phyloP scores from a whole-genome alignment of 106 monocot genomes.

The Allium cepa region DNA sequence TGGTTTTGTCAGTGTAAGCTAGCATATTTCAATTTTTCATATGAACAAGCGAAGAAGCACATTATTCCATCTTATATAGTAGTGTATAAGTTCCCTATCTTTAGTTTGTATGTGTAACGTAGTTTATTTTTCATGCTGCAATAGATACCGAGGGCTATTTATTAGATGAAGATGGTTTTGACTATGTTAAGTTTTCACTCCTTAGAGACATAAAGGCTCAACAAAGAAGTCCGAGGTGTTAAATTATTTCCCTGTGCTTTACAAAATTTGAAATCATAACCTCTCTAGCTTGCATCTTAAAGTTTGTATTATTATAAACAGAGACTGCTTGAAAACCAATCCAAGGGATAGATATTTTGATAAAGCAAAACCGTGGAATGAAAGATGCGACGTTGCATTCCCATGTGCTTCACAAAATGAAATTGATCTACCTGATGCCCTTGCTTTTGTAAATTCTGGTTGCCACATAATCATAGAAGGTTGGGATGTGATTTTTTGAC shows the following conservation, averaged over 20 bases:
- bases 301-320: slow-evolving; percentile 17
- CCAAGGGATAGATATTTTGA: slow-evolving; percentile 79
- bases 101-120: too few species aligned
- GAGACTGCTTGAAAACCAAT: slow-evolving; percentile 91
- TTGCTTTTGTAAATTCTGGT: slow-evolving; percentile 74
- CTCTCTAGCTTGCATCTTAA: not conserved
- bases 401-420: slow-evolving; percentile 97
- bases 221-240: slow-evolving; percentile 84
- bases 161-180: slow-evolving; percentile 94
- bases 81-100: too few species aligned
- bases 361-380: slow-evolving; percentile 90
- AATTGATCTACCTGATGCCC: slow-evolving; percentile 84
- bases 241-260: slow-evolving; percentile 6
- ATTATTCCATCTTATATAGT: too few species aligned
- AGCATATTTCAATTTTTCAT: too few species aligned
- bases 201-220: slow-evolving; percentile 91
- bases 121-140: slow-evolving; percentile 8
- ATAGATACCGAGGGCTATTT: slow-evolving; percentile 95
- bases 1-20: too few species aligned
- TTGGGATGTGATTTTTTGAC: not conserved
- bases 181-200: slow-evolving; percentile 79
- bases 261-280: not conserved
- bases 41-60: too few species aligned
- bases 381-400: slow-evolving; percentile 85
- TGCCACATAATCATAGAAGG: slow-evolving; percentile 94